Evolutionary conservation across 139 green algal species (phyloP).

Genomic region (Chlamydomonas sp.): DNA sequence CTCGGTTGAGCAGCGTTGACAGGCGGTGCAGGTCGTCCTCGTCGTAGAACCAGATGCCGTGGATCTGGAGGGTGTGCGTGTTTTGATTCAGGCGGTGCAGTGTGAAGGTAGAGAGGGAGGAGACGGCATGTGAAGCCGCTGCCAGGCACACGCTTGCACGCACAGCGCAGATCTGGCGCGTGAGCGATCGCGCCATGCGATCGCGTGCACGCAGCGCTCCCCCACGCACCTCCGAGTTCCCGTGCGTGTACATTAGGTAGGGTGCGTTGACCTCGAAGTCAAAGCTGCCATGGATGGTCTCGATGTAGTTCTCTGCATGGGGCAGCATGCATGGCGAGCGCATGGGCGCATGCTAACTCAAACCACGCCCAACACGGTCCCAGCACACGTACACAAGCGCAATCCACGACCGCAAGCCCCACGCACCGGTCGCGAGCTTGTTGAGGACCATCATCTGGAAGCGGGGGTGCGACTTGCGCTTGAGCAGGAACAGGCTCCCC

Average conservation of each 20-base stretch:
- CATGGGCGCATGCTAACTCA: too few species aligned
- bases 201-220: background rate
- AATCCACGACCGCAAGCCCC: background rate
- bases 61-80: too few species aligned
- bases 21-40: slow-evolving; percentile 62
- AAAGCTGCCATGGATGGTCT: slow-evolving; percentile 59
- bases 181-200: too few species aligned
- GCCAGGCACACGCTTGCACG: too few species aligned
- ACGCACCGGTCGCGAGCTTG: slow-evolving; percentile 51
- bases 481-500: slow-evolving; percentile 82
- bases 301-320: slow-evolving; percentile 68
- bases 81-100: too few species aligned
- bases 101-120: too few species aligned
- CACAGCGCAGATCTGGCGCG: too few species aligned
- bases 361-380: too few species aligned
- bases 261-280: slow-evolving; percentile 67
- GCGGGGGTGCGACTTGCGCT: slow-evolving; percentile 50
- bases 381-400: background rate
- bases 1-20: slow-evolving; percentile 46
- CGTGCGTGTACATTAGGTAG: slow-evolving; percentile 82
- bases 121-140: too few species aligned
- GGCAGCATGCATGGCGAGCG: too few species aligned
- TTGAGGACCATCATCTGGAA: slow-evolving; percentile 90
- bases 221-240: slow-evolving; percentile 37
- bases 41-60: slow-evolving; percentile 90